Evolutionary conservation across 2,329 filamentous ascomycete species (phyloP), one percentile per base, ranked within the genome.

Genomic region (Sarocladiaceae sp.): DNA sequence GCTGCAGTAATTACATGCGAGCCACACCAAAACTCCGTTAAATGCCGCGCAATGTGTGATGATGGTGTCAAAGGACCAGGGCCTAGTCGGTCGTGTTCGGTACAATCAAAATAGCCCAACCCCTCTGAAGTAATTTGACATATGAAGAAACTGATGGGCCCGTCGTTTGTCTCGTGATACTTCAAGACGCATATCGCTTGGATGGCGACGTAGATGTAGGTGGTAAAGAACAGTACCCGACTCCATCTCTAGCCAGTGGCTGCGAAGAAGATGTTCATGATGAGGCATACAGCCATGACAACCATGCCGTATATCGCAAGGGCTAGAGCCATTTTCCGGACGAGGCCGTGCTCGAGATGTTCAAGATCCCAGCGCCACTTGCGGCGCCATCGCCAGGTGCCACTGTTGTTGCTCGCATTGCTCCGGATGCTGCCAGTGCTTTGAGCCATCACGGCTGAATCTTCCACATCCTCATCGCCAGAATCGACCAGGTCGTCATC

Each of bases 221-320:
- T n/a, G n/a, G n/a, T n/a, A n/a, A n/a, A n/a, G n/a, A n/a, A n/a
- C n/a, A n/a, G n/a, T n/a, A n/a, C n/a, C n/a, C n/a, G n/a, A n/a
- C n/a, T n/a, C n/a, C n/a, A 19, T 47, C 11, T 16, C 53, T 64
- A 87, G 66, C 85, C 79, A 46, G 74, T 73, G 45, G 73, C 76
- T 42, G 79, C 73, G 55, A 93, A 89, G 55, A 95, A 85, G 12
- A 85, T 81, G 61, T 97, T 97, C 58, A 89, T 88, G 33, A 79
- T 69, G 54, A 98, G 66, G 60, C 90, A 97, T 39, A 91, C 82
- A 21, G 87, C 68, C 93, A 98, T 97, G 44, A 98, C 89, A 40
- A 85, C 66, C 7, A 88, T 53, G 16, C 93, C 93, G 58, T 98
- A 98, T 7, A 89, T 71, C 6, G 86, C 83, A 48, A 98, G 68